These are phyloP conservation scores for Penicillium sclerotiorum DNA, from an alignment of 2,329 filamentous ascomycete genomes.

Conservation along the genomic window DNA sequence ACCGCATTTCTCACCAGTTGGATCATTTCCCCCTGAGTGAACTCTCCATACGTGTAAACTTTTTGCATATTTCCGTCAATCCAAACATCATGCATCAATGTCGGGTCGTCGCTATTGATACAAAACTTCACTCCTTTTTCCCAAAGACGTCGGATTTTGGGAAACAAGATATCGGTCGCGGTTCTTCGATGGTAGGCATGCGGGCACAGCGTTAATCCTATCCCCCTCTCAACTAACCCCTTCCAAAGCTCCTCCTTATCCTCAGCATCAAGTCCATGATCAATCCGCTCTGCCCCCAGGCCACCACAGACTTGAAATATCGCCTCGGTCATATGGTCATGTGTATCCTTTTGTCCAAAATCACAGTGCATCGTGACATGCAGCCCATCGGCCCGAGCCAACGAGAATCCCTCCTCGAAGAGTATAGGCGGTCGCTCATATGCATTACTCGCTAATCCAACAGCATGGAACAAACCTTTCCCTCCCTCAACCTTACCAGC, in stretches of 20 bases:
- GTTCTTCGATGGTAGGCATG: constrained; percentile 46
- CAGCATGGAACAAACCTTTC: constrained; percentile 48
- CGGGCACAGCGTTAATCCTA: constrained; percentile 49
- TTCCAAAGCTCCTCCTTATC: constrained; percentile 37
- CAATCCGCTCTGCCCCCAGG: constrained; percentile 39
- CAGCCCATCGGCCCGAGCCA: constrained; percentile 19
- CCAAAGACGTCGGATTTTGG: constrained; percentile 48
- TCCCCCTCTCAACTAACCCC: constrained; percentile 32
- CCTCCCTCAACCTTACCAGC: constrained; percentile 24
- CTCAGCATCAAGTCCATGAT: constrained; percentile 47
- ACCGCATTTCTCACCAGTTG: constrained; percentile 47
- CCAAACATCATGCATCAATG: constrained; percentile 56
- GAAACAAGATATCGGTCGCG: constrained; percentile 46
- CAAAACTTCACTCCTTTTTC: constrained; percentile 51
- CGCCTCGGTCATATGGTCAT: constrained; percentile 47
- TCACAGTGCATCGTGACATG: constrained; percentile 56
- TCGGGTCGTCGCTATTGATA: constrained; percentile 54
- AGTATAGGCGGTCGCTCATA: constrained; percentile 49
- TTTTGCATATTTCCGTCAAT: constrained; percentile 52
- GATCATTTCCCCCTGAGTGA: constrained; percentile 49
- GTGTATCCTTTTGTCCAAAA: constrained; percentile 53
- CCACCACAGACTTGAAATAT: constrained; percentile 36
- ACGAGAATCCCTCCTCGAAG: constrained; percentile 47
- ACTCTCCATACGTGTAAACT: constrained; percentile 43
- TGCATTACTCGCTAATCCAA: constrained; percentile 54